phyloP scores from a whole-genome alignment of 2,329 filamentous ascomycete species.

The Exophiala lecanii-corni region DNA sequence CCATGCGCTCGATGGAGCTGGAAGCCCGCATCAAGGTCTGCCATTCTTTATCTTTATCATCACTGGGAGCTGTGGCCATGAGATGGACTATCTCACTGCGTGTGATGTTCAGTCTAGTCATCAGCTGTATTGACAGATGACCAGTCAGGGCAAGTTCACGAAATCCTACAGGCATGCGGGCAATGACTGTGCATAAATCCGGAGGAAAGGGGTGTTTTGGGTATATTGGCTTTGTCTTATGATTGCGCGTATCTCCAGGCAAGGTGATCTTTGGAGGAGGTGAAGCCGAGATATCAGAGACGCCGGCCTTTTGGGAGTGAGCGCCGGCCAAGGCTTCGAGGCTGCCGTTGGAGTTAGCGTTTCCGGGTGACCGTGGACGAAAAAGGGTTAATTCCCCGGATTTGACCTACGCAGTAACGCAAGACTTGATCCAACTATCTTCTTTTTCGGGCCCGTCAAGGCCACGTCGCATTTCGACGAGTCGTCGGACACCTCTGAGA shows the following conservation, averaged over 20 bases:
- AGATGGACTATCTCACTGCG: constrained; percentile 16
- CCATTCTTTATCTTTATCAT: constrained; percentile 8
- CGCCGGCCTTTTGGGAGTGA: constrained; percentile 2
- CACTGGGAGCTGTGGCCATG: constrained; percentile 10
- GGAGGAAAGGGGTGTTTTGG: constrained; percentile 17
- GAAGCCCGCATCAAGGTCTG: constrained; percentile 3
- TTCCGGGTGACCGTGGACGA: no score
- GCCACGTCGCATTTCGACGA: constrained; percentile 8
- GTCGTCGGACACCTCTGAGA: constrained; percentile 1
- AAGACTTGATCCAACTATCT: constrained; percentile 5
- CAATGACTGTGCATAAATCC: constrained; percentile 12
- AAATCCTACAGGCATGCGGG: constrained; percentile 17
- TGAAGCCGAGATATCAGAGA: neutral
- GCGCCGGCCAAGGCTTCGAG: constrained; percentile 3
- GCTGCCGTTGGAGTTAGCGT: neutral
- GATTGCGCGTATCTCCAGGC: neutral
- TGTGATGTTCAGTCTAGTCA: constrained; percentile 14
- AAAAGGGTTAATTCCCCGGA: neutral
- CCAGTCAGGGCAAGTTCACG: constrained; percentile 18
- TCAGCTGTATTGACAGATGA: constrained; percentile 13
- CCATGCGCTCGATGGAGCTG: constrained; percentile 11
- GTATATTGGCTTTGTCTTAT: constrained; percentile 36
- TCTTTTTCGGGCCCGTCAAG: constrained; percentile 1
- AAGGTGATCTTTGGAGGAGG: constrained; percentile 1
- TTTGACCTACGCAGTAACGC: constrained; percentile 5